These are phyloP conservation scores for Boletus subparvulus DNA, from an alignment of 768 basidiomycete genomes.

Conservation along the genomic window DNA sequence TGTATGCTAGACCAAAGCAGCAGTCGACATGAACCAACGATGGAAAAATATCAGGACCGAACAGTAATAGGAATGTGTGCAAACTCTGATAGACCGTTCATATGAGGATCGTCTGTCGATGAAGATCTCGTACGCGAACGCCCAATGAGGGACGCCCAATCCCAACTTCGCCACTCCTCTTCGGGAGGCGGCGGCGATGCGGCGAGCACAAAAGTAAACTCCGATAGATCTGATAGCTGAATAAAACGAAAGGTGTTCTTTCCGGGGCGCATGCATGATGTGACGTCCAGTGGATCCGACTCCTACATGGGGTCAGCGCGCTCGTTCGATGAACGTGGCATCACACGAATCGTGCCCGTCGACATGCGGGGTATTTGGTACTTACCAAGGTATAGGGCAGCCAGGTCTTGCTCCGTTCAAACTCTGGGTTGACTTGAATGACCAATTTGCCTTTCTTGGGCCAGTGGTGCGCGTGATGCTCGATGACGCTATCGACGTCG, in stretches of 20 bases:
- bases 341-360: neutral
- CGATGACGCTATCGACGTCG: slow-evolving; percentile 8
- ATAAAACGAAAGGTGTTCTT: slow-evolving; percentile 50
- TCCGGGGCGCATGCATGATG: slow-evolving; percentile 41
- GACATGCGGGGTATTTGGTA: neutral
- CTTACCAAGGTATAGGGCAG: slow-evolving; percentile 46
- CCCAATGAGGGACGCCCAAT: slow-evolving; percentile 21
- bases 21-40: neutral
- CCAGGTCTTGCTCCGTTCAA: slow-evolving; percentile 37
- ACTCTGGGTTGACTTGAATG: slow-evolving; percentile 44
- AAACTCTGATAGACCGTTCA: slow-evolving; percentile 16
- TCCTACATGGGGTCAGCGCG: slow-evolving; percentile 22
- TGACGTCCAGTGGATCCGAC: slow-evolving; percentile 40
- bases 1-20: neutral
- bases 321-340: neutral
- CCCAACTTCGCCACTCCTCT: slow-evolving; percentile 23
- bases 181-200: slow-evolving; percentile 31
- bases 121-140: neutral
- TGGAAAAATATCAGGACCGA: slow-evolving; percentile 14
- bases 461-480: slow-evolving; percentile 36
- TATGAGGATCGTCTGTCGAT: neutral
- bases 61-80: slow-evolving; percentile 15
- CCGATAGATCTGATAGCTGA: slow-evolving; percentile 44
- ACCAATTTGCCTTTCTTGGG: slow-evolving; percentile 46
- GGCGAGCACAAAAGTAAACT: slow-evolving; percentile 45